These are phyloP conservation scores for Agaricales sp. DNA, from an alignment of 1,284 basidiomycete genomes.

Conservation along the genomic window DNA sequence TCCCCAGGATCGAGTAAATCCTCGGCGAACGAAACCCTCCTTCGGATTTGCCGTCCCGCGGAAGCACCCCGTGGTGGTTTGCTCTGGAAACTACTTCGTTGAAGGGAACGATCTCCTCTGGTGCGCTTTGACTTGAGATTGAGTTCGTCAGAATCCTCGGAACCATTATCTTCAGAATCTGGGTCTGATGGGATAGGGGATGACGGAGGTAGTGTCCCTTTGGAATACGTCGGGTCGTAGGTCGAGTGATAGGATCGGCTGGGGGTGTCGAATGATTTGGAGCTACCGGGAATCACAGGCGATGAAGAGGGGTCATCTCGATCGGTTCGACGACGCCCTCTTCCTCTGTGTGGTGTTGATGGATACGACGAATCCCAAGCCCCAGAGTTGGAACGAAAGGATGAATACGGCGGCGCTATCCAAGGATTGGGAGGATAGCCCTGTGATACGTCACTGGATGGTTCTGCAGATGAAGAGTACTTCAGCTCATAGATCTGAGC, in stretches of 20 bases:
- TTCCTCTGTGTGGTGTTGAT: background rate
- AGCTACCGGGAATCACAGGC: background rate
- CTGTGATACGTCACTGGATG: constrained; percentile 21
- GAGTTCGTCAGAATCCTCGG: background rate
- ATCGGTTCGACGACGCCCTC: background rate
- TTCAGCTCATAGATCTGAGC: constrained; percentile 17
- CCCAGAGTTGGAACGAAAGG: constrained; percentile 19
- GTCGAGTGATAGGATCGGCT: constrained; percentile 25
- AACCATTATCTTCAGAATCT: too few relatives aligned
- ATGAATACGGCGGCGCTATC: constrained; percentile 30
- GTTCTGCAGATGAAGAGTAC: constrained; percentile 7
- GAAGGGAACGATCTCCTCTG: too few relatives aligned
- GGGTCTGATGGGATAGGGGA: constrained; percentile 22
- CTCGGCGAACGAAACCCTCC: background rate
- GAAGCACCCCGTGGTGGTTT: background rate
- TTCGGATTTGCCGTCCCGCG: background rate
- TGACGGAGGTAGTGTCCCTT: constrained; percentile 34
- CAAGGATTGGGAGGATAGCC: constrained; percentile 12
- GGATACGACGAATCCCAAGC: background rate
- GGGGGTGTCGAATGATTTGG: background rate
- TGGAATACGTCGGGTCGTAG: constrained; percentile 30
- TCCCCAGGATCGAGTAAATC: background rate
- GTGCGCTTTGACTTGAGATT: background rate
- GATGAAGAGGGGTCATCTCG: background rate
- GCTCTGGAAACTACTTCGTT: too few relatives aligned